Conservation (phyloP, 495 filamentous ascomycete species). For the Sabuloglossum arenarium region DNA sequence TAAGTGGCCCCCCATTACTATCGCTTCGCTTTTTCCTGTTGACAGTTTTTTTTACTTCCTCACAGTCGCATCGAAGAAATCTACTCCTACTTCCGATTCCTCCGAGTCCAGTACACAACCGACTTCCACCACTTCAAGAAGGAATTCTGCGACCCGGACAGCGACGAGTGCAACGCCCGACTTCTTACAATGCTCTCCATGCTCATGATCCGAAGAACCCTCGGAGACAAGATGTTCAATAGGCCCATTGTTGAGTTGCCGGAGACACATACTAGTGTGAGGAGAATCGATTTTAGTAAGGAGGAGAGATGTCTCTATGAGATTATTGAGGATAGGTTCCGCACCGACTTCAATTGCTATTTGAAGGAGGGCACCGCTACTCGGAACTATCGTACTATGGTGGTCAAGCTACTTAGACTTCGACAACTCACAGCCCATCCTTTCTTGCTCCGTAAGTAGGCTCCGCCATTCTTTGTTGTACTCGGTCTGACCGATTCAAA, state of each 20-base stretch:
- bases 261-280: constrained; percentile 9
- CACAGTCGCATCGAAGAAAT: constrained; percentile 29
- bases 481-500: not conserved
- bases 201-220: constrained; percentile 32
- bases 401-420: constrained; percentile 5
- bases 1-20: not conserved
- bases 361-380: not conserved
- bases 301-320: constrained; percentile 5
- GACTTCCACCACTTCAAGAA: constrained; percentile 23
- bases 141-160: constrained; percentile 23
- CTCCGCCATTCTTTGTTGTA: not conserved
- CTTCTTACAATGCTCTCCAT: constrained; percentile 20
- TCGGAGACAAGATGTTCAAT: constrained; percentile 29
- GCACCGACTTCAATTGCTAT: not conserved
- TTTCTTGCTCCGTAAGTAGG: constrained; percentile 1
- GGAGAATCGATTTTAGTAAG: constrained; percentile 3
- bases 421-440: constrained; percentile 3
- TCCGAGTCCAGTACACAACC: constrained; percentile 25
- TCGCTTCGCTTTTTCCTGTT: too few species aligned
- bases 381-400: not conserved
- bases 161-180: constrained; percentile 15
- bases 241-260: constrained; percentile 35
- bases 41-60: constrained; percentile 22
- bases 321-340: constrained; percentile 4
- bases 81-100: constrained; percentile 39